Evolutionary conservation across 306 rosid genomes (phyloP).

Genomic region (Gynostemma pentaphyllum): DNA sequence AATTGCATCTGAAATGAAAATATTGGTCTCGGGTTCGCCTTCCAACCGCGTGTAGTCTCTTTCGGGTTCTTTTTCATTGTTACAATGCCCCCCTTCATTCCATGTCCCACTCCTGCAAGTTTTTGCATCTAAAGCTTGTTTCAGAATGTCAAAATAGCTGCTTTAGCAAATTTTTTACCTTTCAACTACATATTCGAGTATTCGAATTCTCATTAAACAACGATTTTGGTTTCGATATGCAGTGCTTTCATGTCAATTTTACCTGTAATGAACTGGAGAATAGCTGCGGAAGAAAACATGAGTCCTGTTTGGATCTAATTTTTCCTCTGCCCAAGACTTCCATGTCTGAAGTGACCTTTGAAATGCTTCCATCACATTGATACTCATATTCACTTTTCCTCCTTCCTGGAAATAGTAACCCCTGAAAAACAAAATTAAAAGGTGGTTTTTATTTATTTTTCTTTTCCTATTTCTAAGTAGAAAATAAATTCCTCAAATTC

Average conservation of each 20-base stretch:
- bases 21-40: conserved; percentile 48
- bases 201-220: too few relatives aligned
- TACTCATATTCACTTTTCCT: conserved; percentile 36
- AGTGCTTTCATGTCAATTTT: conserved; percentile 6
- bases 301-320: conserved; percentile 36
- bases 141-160: neutral
- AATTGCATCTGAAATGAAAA: conserved; percentile 40
- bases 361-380: conserved; percentile 65
- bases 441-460: neutral
- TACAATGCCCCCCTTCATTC: conserved; percentile 62
- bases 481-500: neutral
- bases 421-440: conserved; percentile 26
- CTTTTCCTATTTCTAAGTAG: neutral
- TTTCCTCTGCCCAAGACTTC: conserved; percentile 57
- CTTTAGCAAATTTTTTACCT: too few relatives aligned
- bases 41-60: conserved; percentile 31
- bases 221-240: neutral
- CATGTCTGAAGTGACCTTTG: conserved; percentile 55
- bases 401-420: conserved; percentile 69
- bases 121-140: neutral
- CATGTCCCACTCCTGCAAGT: conserved; percentile 56
- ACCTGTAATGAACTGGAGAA: conserved; percentile 77
- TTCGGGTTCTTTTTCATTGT: conserved; percentile 42
- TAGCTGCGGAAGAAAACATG: conserved; percentile 66
- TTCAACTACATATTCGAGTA: too few relatives aligned